Conservation (phyloP, 106 monocot species). For the Dendrobium chrysotoxum region DNA sequence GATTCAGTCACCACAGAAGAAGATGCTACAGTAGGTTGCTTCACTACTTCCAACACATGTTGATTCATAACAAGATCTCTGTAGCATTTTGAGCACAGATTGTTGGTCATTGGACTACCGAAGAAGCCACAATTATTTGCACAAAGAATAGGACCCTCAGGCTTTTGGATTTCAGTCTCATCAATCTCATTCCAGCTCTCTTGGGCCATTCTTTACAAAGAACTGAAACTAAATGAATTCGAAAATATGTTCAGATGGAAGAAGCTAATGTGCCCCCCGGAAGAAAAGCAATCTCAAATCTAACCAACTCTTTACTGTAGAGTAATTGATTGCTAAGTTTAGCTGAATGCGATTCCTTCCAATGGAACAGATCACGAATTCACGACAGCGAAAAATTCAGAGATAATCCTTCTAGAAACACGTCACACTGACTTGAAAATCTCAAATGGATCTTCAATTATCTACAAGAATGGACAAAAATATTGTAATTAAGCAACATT, state of each 20-base stretch:
- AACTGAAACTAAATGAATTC: background rate
- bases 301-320: background rate
- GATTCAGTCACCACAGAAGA: background rate
- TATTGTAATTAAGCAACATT: background rate
- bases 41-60: background rate
- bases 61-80: constrained; percentile 15
- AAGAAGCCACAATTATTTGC: constrained; percentile 47
- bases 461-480: background rate
- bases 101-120: constrained; percentile 26
- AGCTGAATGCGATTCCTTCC: background rate
- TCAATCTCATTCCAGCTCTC: constrained; percentile 8
- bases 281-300: no score
- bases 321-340: background rate
- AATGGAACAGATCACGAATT: no score
- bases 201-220: background rate
- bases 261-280: background rate
- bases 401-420: background rate
- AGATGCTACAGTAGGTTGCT: constrained; percentile 15
- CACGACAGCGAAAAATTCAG: no score
- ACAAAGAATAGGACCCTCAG: constrained; percentile 16
- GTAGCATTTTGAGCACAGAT: constrained; percentile 48
- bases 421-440: background rate
- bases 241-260: background rate
- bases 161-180: constrained; percentile 6
- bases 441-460: background rate